Percentiles rank a stretch among this genome's conserved stretches.
phyloP scores from a whole-genome alignment of 176 grass and related monocot genomes.

The Oryza nivara region DNA sequence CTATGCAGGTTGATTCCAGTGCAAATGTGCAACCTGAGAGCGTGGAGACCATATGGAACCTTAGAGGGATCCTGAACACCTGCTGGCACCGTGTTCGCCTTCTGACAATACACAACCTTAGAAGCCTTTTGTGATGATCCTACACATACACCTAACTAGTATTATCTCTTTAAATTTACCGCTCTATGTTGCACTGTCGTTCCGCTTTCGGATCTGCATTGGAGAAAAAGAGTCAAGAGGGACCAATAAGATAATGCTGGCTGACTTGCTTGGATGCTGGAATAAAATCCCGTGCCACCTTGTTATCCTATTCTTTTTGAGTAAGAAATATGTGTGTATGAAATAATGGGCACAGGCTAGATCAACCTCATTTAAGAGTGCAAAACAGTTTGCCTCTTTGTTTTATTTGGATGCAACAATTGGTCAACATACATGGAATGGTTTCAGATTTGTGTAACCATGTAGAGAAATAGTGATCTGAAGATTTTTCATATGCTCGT shows the following conservation, averaged over 20 bases:
- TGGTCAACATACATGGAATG: neutral
- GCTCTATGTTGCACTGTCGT: neutral
- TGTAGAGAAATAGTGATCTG: too few species aligned
- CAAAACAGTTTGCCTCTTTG: neutral
- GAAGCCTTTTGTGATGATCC: conserved; percentile 25
- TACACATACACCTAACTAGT: neutral
- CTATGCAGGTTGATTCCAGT: conserved; percentile 49
- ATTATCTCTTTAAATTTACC: neutral
- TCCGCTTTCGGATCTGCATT: neutral
- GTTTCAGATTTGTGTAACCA: too few species aligned
- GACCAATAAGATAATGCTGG: neutral
- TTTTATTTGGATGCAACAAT: neutral
- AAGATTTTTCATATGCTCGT: too few species aligned
- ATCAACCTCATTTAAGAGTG: neutral
- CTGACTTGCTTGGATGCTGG: neutral
- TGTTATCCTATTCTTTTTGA: neutral
- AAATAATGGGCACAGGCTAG: neutral
- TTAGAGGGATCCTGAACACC: conserved; percentile 62
- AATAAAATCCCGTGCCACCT: neutral
- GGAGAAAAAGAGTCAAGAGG: neutral
- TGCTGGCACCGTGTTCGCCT: conserved; percentile 49
- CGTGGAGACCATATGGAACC: conserved; percentile 50
- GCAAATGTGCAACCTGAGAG: conserved; percentile 60
- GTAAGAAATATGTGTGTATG: neutral
- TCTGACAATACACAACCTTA: neutral